Base-by-base conservation (phyloP, 1,284 basidiomycete species). In the Amylostereum chailletii region DNA sequence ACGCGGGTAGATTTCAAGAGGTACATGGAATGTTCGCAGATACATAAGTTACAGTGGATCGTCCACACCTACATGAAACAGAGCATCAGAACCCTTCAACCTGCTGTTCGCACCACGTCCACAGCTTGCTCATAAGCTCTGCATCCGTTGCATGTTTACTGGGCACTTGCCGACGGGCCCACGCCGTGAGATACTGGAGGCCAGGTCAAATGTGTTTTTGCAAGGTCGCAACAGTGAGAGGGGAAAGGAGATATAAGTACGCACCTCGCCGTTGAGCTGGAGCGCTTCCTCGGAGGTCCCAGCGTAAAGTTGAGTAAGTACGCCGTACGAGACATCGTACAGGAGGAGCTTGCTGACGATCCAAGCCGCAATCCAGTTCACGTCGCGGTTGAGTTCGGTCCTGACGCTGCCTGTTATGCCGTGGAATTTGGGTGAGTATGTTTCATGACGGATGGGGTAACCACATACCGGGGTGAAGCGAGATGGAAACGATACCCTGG, bases 401-500 rank as follows among this genome's bases (percentile, higher is more conserved):
- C 30, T 31, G 27, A 43, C 29, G 42, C 42, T 31, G 11, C 42
- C 42, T 43, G 42, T 3, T 4, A 7, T 5, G 6, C 27, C 42
- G 42, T 6, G 42, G 29, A 4, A 7, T 30, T 26, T 43, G 42
- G 19, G 26, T 26, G 27, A 26, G 40, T 7, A 30, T 30, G 32
- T 30, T 9, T 7, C 27, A 30, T 40, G 39, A 11, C 39, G 11
- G 39, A 19, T 27, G 6, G 27, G 29, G 42, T 19, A 4, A 5
- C 7, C 6, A 43, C 42, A 6, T 58, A 11, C 66, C 66, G 45
- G 58, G 57, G 49, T 69, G 59, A 5, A 65, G 50, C 5, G 63
- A 56, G 5, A 55, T 62, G 3, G 65, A 64, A 9, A 68, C 55
- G 27, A 71, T 60, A 2, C 65, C 66, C 41, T 67, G 53, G 11